phyloP scores from a whole-genome alignment of 1,139 yeast species.

The Yamadazyma mexicana region DNA sequence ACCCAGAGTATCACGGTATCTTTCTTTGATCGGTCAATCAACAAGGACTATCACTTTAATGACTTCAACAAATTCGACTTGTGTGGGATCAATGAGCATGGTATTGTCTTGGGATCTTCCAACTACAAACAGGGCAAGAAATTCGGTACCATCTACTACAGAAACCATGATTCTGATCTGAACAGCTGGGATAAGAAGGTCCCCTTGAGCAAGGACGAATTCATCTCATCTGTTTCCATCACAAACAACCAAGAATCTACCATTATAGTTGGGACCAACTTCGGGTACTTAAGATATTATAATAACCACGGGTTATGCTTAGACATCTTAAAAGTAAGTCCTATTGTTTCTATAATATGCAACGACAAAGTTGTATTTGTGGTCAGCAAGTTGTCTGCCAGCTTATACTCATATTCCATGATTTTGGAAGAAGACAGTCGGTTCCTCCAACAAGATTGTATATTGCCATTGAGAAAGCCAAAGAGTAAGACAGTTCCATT shows the following conservation, averaged over 20 bases:
- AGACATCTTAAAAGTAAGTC: constrained; percentile 38
- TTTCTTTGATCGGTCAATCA: constrained; percentile 79
- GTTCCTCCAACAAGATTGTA: constrained; percentile 41
- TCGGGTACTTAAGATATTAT: constrained; percentile 43
- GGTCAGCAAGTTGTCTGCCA: constrained; percentile 30
- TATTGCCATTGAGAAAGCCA: constrained; percentile 34
- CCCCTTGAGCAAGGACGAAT: constrained; percentile 37
- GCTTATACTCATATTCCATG: constrained; percentile 37
- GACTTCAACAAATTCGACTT: constrained; percentile 72
- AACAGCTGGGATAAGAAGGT: constrained; percentile 46
- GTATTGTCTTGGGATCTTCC: constrained; percentile 60
- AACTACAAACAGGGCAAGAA: constrained; percentile 23
- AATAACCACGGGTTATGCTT: constrained; percentile 43
- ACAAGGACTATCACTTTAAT: constrained; percentile 82
- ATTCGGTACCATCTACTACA: constrained; percentile 38
- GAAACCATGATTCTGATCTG: constrained; percentile 45
- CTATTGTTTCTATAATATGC: constrained; percentile 39
- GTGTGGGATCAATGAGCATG: constrained; percentile 69
- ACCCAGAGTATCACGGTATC: constrained; percentile 78
- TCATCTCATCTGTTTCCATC: constrained; percentile 38
- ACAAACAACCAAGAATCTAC: constrained; percentile 29
- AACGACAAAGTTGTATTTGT: constrained; percentile 31
- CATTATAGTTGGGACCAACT: constrained; percentile 42
- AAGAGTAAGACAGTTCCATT: constrained; percentile 29
- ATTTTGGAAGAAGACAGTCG: constrained; percentile 36